A percentile compares a stretch with the other conserved stretches of the same genome.
Evolutionary conservation across 202 grass and related monocot genomes (phyloP).

Genomic region (Thinopyrum obtusiflorum): DNA sequence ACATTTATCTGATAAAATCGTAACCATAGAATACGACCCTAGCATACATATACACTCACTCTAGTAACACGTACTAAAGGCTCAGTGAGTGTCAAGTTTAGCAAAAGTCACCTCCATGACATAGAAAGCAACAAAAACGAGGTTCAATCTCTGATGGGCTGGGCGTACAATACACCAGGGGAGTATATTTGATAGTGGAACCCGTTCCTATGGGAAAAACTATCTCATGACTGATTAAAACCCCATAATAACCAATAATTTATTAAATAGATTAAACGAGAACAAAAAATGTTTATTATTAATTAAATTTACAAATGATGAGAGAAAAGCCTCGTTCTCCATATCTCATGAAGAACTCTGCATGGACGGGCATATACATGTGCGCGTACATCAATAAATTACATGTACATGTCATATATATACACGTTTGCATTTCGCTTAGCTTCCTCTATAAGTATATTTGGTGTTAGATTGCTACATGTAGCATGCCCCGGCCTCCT

Average conservation of each 20-base stretch:
- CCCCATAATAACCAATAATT: neutral
- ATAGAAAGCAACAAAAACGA: too few relatives aligned
- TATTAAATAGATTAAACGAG: neutral
- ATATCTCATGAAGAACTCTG: slow-evolving; percentile 34
- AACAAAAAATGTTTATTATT: slow-evolving; percentile 25
- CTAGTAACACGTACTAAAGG: too few relatives aligned
- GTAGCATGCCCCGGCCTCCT: slow-evolving; percentile 34
- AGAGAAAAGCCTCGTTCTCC: slow-evolving; percentile 18
- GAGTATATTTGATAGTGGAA: too few relatives aligned
- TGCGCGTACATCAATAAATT: slow-evolving; percentile 51
- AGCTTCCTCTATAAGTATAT: slow-evolving; percentile 54
- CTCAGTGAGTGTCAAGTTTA: too few relatives aligned
- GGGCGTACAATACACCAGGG: too few relatives aligned
- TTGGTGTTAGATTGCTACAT: slow-evolving; percentile 49
- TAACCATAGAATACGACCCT: too few relatives aligned
- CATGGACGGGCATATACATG: neutral
- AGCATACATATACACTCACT: too few relatives aligned
- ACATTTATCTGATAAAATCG: too few relatives aligned
- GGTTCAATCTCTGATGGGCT: too few relatives aligned
- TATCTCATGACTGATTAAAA: too few relatives aligned
- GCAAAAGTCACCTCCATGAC: too few relatives aligned
- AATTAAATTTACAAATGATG: slow-evolving; percentile 41
- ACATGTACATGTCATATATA: slow-evolving; percentile 46
- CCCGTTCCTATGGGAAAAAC: too few relatives aligned
- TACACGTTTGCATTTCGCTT: slow-evolving; percentile 28